Conservation (phyloP, 345 rosid genomes). For the Arabidopsis suecica region DNA sequence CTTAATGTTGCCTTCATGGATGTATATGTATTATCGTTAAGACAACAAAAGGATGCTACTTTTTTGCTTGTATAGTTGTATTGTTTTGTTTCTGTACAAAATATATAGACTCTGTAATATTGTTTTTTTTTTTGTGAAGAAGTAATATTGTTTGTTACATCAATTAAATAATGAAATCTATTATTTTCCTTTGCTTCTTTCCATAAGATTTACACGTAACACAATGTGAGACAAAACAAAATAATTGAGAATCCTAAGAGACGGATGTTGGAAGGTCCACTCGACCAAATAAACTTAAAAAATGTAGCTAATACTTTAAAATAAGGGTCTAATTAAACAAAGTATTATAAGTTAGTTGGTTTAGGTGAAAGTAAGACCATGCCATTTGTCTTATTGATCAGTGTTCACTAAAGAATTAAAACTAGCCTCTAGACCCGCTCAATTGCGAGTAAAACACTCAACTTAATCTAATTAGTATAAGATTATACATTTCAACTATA, state of each 20-base stretch:
- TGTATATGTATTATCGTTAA: neutral
- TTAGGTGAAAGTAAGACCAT: conserved; percentile 26
- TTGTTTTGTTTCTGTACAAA: neutral
- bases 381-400: conserved; percentile 28
- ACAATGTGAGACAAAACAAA: conserved; percentile 44
- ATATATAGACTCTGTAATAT: neutral
- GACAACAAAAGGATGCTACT: conserved; percentile 1
- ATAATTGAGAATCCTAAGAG: conserved; percentile 43
- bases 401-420: conserved; percentile 10
- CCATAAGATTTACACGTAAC: conserved; percentile 38
- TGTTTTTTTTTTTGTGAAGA: no score
- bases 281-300: conserved; percentile 34
- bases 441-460: neutral
- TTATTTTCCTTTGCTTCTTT: conserved; percentile 17
- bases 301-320: neutral
- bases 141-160: neutral
- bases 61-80: neutral
- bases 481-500: neutral
- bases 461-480: neutral
- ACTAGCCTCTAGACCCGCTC: conserved; percentile 10
- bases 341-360: conserved; percentile 29
- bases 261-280: conserved; percentile 46
- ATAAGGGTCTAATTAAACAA: neutral
- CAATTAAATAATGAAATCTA: conserved; percentile 14
- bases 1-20: neutral